Conservation (phyloP, 352 stramenopile species). For the Halophytophthora batemanensis region DNA sequence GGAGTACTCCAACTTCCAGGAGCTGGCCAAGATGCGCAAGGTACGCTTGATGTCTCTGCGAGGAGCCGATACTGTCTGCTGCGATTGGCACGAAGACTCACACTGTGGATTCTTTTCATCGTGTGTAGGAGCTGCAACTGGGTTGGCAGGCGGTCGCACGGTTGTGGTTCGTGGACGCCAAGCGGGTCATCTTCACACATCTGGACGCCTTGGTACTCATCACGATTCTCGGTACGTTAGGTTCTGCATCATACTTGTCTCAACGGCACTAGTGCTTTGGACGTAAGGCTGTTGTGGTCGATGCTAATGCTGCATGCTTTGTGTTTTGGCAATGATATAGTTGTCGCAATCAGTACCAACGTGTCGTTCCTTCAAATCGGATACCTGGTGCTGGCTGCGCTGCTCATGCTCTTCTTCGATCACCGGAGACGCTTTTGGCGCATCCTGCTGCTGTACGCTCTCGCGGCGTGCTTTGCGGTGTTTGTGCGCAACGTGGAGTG, state of each 20-base stretch:
- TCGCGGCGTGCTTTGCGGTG: conserved; percentile 66
- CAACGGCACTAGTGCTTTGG: not conserved
- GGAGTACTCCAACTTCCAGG: conserved; percentile 33
- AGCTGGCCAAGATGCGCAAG: conserved; percentile 48
- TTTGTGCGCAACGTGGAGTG: conserved; percentile 83
- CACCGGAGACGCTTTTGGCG: conserved; percentile 74
- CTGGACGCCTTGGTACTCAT: conserved; percentile 77
- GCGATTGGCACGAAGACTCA: not conserved
- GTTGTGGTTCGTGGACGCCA: conserved; percentile 72
- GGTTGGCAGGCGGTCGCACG: conserved; percentile 47
- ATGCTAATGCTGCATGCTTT: conserved; percentile 1
- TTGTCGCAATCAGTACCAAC: conserved; percentile 73
- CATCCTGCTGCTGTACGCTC: conserved; percentile 67
- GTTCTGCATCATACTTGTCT: not conserved
- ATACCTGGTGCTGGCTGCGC: conserved; percentile 73
- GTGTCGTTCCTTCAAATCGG: conserved; percentile 84
- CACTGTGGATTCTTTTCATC: conserved; percentile 2
- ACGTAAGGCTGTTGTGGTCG: too few species aligned
- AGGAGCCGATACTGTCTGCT: not conserved
- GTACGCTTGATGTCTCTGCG: conserved; percentile 17
- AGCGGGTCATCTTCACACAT: conserved; percentile 70
- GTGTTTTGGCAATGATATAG: conserved; percentile 25
- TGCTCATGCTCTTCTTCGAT: conserved; percentile 83
- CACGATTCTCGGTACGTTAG: conserved; percentile 67
- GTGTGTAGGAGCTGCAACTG: conserved; percentile 42